phyloP scores from a whole-genome alignment of 2,329 filamentous ascomycete species.

The Thermomyces lanuginosus region DNA sequence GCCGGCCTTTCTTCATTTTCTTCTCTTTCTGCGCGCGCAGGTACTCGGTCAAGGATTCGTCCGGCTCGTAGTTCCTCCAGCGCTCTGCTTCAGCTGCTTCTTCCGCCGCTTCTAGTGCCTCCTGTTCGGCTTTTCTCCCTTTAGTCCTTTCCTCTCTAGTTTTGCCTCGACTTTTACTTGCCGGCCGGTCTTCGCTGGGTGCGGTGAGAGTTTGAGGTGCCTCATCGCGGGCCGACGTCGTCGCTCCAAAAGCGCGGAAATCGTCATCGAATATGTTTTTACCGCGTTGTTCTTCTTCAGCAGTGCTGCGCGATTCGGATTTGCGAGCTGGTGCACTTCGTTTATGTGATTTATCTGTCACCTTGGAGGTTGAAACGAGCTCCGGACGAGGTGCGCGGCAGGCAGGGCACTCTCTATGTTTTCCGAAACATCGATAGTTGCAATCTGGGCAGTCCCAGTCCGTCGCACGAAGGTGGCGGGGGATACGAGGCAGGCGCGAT shows the following conservation, averaged over 20 bases:
- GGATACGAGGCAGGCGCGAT: background rate
- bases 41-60: background rate
- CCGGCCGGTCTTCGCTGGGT: background rate
- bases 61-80: no score
- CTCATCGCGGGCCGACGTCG: no score
- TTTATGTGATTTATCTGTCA: constrained; percentile 9
- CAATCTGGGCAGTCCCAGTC: constrained; percentile 17
- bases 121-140: background rate
- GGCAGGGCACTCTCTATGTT: constrained; percentile 11
- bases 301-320: background rate
- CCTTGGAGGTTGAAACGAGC: constrained; percentile 2
- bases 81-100: no score
- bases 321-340: constrained; percentile 4
- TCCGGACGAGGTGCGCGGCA: constrained; percentile 15
- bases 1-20: constrained; percentile 11
- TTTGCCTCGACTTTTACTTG: background rate
- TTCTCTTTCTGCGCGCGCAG: constrained; percentile 9
- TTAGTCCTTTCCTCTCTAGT: background rate
- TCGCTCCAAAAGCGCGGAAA: no score
- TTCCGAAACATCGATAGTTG: constrained; percentile 9
- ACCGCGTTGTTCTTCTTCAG: background rate
- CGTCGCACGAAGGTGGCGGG: background rate
- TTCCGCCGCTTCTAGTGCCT: background rate
- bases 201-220: background rate
- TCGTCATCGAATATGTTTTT: background rate